Evolutionary conservation across 306 rosid species (phyloP), one percentile per base, ranked within the genome.

Genomic region (Benincasa hispida): DNA sequence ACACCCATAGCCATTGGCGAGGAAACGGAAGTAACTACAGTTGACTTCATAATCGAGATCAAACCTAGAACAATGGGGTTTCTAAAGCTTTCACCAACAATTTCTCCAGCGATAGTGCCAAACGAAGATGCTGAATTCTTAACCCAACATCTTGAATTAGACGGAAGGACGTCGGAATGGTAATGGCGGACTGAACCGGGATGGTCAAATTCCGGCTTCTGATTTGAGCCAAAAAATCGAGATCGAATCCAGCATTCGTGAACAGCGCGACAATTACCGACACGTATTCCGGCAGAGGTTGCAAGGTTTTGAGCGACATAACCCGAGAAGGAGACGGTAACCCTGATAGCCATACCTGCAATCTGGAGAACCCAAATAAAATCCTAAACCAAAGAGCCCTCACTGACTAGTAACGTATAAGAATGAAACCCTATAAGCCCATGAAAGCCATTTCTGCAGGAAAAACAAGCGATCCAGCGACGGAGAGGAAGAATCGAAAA

Each of bases 41-140:
- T 89, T 57, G 99, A 88, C 86, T 88, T 94, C 92, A 92, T 73
- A 17, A 92, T n/a, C 80, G 95, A 85, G 79, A 89, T 84, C 86
- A 92, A 76, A 25, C 92, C 91, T 80, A 88, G 50, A 0, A 94
- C n/a, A 8, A 94, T 75, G 3, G 96, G 93, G 56, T 87, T 91
- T 17, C 66, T 82, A n/a, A 68, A 76, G 24, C 78, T 47, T 41
- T 87, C 86, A 24, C 85, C 88, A 72, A 94, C 45, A 57, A 91
- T 74, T 13, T 92, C 97, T 0, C 84, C 91, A 70, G 96, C 86
- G 62, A 94, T 62, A 51, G 87, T 80, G 42, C 81, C 45, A 78
- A 81, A 82, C 25, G 77, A 7, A 61, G 87, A 81, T 25, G 87
- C 55, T 1, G 92, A 82, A 28, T 54, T 60, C 72, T 53, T 81